Conservation (phyloP, 2,329 filamentous ascomycete genomes). For the Mycosphaerella sp. region DNA sequence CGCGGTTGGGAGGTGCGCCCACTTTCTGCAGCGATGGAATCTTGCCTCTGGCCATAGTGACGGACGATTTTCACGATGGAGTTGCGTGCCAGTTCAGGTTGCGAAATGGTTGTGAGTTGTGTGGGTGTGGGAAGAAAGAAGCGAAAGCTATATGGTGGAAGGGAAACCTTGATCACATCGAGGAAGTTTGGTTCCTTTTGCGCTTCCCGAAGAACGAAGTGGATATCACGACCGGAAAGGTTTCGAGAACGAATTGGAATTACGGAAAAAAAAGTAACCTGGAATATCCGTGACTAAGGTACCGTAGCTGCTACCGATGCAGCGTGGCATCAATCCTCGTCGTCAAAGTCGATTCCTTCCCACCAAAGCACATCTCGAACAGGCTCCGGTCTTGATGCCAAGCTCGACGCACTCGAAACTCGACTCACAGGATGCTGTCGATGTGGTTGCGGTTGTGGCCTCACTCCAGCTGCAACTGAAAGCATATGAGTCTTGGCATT, state of each 20-base stretch:
- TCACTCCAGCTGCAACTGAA: not conserved
- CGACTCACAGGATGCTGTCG: not conserved
- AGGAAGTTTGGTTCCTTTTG: no score
- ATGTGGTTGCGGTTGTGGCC: not conserved
- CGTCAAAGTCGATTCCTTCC: not conserved
- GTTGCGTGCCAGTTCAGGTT: no score
- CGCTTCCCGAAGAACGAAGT: no score
- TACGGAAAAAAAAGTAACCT: not conserved
- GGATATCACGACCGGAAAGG: no score
- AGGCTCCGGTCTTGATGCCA: not conserved
- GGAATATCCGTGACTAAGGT: not conserved
- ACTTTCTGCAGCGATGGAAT: no score
- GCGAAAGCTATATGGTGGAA: not conserved
- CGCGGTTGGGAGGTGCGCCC: no score
- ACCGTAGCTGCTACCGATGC: not conserved
- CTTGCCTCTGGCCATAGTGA: no score
- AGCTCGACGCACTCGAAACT: not conserved
- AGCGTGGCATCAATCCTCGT: constrained; percentile 1
- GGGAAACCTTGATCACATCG: not conserved
- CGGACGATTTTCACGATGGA: no score
- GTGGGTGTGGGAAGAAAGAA: no score
- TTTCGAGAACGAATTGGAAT: not conserved
- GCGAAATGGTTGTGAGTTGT: no score
- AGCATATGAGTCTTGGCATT: not conserved
- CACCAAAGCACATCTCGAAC: constrained; percentile 3